Evolutionary conservation across 306 rosid species (phyloP), one percentile per base, ranked within the genome.

Genomic region (Myrica gale): DNA sequence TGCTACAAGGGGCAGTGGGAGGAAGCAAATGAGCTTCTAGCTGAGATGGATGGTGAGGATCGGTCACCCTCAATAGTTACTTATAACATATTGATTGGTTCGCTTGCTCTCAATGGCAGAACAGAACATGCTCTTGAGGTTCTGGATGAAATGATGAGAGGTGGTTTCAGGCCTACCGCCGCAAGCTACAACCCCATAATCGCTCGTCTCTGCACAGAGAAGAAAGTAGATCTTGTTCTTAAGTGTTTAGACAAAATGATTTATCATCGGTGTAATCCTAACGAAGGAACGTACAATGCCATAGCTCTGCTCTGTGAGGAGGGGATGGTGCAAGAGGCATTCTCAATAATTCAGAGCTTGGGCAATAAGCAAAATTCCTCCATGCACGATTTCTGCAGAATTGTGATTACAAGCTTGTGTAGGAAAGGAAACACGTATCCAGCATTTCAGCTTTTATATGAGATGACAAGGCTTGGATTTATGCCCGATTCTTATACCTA

Each of bases 161-260:
- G 82, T 42, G 85, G 85, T 17, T 87, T 90, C 81, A 86, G 82
- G 86, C 93, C 87, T 5, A 88, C 85, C 0, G 97, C 97, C 46
- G 83, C 91, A 17, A 90, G 93, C 84, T 95, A 90, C 82, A 95
- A 92, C 80, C 99, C 97, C 0, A 95, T 95, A 48, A 51, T 92
- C 47, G 78, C 86, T 32, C 82, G 81, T 20, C 97, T 95, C 44
- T 86, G 96, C 85, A 88, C 81, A 78, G 96, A 92, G 79, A 72
- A 92, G 78, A 89, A 87, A 56, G 90, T 92, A 72, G 96, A 88
- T 78, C 67, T 74, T 76, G 97, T 86, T 45, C 81, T 88, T 39
- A 78, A 87, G 82, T 90, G 89, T 80, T 83, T 95, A 72, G 96
- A 90, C 65, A 86, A 88, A 76, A 92, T 95, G 99, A 73, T 80